phyloP scores from a whole-genome alignment of 2,329 filamentous ascomycete genomes.

The Xylariaceae sp. region DNA sequence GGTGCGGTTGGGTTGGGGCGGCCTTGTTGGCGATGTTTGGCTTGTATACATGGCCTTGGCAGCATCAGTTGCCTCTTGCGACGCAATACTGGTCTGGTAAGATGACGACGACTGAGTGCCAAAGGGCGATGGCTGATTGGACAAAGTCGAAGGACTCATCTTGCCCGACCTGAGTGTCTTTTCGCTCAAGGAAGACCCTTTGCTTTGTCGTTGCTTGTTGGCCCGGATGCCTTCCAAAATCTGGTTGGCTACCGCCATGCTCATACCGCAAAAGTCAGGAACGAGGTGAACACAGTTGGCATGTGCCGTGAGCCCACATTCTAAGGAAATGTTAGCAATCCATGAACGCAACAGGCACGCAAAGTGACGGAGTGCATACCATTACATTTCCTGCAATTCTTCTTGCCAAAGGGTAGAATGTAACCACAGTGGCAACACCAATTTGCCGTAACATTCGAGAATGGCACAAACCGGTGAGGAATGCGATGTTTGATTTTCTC shows the following conservation, averaged over 20 bases:
- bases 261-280: conserved; percentile 98
- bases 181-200: conserved; percentile 56
- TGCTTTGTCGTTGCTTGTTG: conserved; percentile 67
- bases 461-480: conserved; percentile 94
- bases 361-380: conserved; percentile 49
- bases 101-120: conserved; percentile 21
- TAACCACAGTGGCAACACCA: conserved; percentile 99
- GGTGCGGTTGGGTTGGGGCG: conserved; percentile 48
- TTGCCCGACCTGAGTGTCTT: conserved; percentile 60
- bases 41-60: conserved; percentile 60
- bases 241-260: conserved; percentile 93
- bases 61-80: conserved; percentile 56
- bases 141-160: conserved; percentile 39
- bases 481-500: conserved; percentile 99
- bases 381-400: conserved; percentile 88
- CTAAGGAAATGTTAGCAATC: conserved; percentile 45
- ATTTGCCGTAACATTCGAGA: conserved; percentile 95
- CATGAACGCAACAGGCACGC: background rate
- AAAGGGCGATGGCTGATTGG: conserved; percentile 29
- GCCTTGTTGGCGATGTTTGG: conserved; percentile 50
- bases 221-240: conserved; percentile 83
- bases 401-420: conserved; percentile 88
- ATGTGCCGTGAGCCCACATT: conserved; percentile 90
- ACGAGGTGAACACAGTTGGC: conserved; percentile 90
- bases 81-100: conserved; percentile 34